These are phyloP conservation scores for Talaromyces marneffei DNA, from an alignment of 2,329 filamentous ascomycete species.

Conservation along the genomic window DNA sequence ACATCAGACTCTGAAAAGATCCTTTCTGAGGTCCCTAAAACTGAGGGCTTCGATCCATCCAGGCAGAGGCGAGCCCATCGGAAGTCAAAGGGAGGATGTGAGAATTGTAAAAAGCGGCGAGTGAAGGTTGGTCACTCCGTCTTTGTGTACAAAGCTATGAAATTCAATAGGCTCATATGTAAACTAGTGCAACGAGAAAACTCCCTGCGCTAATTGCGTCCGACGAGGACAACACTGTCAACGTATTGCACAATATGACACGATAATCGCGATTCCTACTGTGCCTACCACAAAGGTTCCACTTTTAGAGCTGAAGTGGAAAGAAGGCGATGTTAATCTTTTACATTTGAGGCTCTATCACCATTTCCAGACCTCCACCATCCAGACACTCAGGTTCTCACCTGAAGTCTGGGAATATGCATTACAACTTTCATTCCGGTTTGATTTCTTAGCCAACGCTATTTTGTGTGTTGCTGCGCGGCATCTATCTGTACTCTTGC, in stretches of 20 bases:
- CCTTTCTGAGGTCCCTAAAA: constrained; percentile 6
- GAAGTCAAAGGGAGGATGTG: constrained; percentile 8
- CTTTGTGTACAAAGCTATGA: not conserved
- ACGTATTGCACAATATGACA: not conserved
- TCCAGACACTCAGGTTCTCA: constrained; percentile 5
- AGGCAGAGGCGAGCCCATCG: constrained; percentile 9
- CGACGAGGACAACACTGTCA: constrained; percentile 6
- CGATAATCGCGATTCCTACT: not conserved
- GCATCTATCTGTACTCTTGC: constrained; percentile 5
- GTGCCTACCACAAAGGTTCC: not conserved
- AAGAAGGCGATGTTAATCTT: not conserved
- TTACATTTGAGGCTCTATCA: constrained; percentile 2
- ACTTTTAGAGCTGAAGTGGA: not conserved
- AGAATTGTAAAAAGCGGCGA: constrained; percentile 8
- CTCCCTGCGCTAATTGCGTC: constrained; percentile 9
- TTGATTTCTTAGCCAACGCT: constrained; percentile 9
- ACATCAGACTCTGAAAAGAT: not conserved
- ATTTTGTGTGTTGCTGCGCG: constrained; percentile 8
- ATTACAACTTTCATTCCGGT: constrained; percentile 7
- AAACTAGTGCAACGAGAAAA: constrained; percentile 3
- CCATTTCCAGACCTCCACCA: constrained; percentile 8
- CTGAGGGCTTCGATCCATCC: not conserved
- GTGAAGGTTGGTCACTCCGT: not conserved
- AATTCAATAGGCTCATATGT: not conserved
- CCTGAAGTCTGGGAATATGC: constrained; percentile 4